A percentile compares a stretch with the other conserved stretches of the same genome.
Conservation (phyloP, 495 filamentous ascomycete genomes). For the Aspergillus diversus region DNA sequence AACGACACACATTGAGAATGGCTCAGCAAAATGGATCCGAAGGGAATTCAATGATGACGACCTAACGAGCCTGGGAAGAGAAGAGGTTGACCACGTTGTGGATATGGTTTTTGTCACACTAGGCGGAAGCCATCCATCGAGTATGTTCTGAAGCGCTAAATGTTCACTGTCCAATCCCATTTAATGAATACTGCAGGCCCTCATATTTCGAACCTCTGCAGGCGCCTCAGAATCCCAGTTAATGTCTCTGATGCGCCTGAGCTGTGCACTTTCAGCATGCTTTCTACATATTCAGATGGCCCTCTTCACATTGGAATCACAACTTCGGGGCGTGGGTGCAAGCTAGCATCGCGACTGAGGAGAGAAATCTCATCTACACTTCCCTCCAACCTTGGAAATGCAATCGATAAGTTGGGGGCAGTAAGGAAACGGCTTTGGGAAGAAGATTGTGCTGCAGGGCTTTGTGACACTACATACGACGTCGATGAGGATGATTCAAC, state of each 20-base stretch:
- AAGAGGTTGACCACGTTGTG: conserved; percentile 77
- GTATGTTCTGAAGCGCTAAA: conserved; percentile 31
- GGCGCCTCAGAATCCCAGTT: conserved; percentile 80
- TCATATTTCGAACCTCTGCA: conserved; percentile 76
- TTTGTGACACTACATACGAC: conserved; percentile 47
- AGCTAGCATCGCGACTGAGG: conserved; percentile 86
- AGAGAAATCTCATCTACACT: conserved; percentile 82
- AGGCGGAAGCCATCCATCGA: conserved; percentile 54
- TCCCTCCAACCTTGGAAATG: conserved; percentile 78
- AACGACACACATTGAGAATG: conserved; percentile 70
- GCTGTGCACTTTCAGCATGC: conserved; percentile 88
- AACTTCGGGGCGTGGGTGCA: conserved; percentile 93
- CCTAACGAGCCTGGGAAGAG: conserved; percentile 73
- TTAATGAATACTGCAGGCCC: conserved; percentile 45
- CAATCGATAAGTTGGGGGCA: conserved; percentile 78
- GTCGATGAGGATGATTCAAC: conserved; percentile 78
- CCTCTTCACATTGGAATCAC: conserved; percentile 95
- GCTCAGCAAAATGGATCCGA: conserved; percentile 71
- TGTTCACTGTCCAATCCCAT: background rate
- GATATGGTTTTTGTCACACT: conserved; percentile 91
- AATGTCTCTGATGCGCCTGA: conserved; percentile 88
- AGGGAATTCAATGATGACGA: conserved; percentile 74
- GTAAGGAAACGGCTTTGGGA: conserved; percentile 77
- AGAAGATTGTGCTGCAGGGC: conserved; percentile 66
- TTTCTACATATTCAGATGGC: conserved; percentile 86